phyloP scores from a whole-genome alignment of 495 filamentous ascomycete species.

The Delitschia confertaspora region DNA sequence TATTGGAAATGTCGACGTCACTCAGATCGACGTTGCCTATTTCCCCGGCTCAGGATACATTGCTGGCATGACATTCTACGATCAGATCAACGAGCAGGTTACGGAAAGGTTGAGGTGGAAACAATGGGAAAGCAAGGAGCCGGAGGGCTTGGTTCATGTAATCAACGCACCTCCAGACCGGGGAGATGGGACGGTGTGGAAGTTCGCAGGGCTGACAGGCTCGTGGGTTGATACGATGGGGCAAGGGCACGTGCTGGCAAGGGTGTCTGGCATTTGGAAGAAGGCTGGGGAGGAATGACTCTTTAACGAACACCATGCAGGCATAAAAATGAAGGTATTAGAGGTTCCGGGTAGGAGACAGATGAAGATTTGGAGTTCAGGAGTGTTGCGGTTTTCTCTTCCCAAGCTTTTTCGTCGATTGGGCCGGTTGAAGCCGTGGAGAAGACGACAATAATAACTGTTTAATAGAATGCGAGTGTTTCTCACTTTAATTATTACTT shows the following conservation, averaged over 20 bases:
- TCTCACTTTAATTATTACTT: no score
- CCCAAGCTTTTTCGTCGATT: no score
- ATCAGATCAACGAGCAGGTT: constrained; percentile 12
- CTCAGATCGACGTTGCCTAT: constrained; percentile 22
- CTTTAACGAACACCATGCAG: no score
- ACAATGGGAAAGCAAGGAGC: constrained; percentile 27
- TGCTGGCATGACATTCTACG: constrained; percentile 20
- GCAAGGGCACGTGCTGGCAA: constrained; percentile 17
- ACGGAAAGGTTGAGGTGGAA: constrained; percentile 18
- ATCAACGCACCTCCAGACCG: constrained; percentile 22
- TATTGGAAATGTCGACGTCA: constrained; percentile 20
- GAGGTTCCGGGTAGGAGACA: no score
- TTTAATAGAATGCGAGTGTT: no score
- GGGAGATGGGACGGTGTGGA: constrained; percentile 24
- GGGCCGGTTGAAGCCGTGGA: no score
- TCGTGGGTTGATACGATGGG: constrained; percentile 11
- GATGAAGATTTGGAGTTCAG: no score
- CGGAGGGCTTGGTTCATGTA: constrained; percentile 13
- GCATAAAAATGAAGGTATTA: no score
- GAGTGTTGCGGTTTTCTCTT: no score
- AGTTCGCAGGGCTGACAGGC: constrained; percentile 21
- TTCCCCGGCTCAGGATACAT: constrained; percentile 22
- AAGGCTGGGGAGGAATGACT: constrained; percentile 9
- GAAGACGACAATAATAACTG: no score
- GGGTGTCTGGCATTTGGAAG: constrained; percentile 21